phyloP scores from a whole-genome alignment of 306 rosid species.

The Quercus cerris region DNA sequence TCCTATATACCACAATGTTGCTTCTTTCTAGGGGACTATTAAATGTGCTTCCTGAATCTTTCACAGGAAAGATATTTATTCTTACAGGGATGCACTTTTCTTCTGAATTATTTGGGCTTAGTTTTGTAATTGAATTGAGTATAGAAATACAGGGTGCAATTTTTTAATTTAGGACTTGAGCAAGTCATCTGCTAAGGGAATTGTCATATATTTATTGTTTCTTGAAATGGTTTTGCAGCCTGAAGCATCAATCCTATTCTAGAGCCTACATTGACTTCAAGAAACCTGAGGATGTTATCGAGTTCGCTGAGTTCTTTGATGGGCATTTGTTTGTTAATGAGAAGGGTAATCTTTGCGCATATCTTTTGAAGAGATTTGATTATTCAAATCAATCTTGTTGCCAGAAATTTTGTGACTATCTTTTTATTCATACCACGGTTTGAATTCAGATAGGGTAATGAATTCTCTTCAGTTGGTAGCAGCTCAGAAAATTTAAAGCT shows the following conservation, averaged over 20 bases:
- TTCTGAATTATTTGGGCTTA: neutral
- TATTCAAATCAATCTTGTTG: conserved; percentile 17
- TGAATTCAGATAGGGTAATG: neutral
- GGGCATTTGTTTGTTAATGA: conserved; percentile 72
- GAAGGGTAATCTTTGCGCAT: conserved; percentile 45
- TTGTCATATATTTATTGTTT: neutral
- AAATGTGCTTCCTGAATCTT: no score
- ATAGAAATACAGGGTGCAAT: neutral
- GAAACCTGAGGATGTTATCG: conserved; percentile 69
- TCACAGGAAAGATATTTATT: neutral
- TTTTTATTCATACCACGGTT: neutral
- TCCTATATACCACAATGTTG: no score
- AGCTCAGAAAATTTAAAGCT: neutral
- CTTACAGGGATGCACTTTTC: neutral
- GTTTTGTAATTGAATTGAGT: neutral
- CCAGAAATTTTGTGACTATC: neutral
- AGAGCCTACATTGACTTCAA: conserved; percentile 77
- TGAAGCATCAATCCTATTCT: conserved; percentile 51
- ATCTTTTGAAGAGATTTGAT: conserved; percentile 21
- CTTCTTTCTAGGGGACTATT: no score
- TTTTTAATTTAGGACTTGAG: neutral
- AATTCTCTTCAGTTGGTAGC: neutral
- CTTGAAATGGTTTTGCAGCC: conserved; percentile 46
- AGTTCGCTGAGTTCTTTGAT: conserved; percentile 64
- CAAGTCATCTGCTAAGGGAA: neutral